Evolutionary conservation across 2,329 filamentous ascomycete species (phyloP), one percentile per base, ranked within the genome.

Genomic region (Herpotrichia juniperi): DNA sequence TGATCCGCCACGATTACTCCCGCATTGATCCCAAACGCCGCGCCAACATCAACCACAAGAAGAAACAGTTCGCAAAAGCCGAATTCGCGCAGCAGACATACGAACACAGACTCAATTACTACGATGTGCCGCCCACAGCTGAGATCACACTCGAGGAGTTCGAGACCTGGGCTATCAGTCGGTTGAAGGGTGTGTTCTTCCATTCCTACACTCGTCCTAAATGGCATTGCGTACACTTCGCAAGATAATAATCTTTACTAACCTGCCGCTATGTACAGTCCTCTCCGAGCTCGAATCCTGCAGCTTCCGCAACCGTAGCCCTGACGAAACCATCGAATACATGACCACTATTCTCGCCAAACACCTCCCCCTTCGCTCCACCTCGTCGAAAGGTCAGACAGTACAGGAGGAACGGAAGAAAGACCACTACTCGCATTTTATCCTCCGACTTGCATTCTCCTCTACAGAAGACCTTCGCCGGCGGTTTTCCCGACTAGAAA

Each of bases 381-480:
- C 92, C 67, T 88, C 85, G 49, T 90, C 90, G 1, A 76, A 79
- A 19, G 78, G 79, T 12, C 74, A 75, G 10, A 78, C 79, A 25
- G 76, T 93, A 12, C 81, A 84, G 21, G 76, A 84, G 28, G 91
- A 99, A 76, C 84, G 93, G 24, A 90, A 93, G 73, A 96, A 94
- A 71, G 94, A 99, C 65, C 94, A 99, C 76, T 99, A 97, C 76
- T 94, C 90, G 50, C 94, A 99, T 74, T 99, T 97, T 72, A 99
- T 97, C 56, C 83, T 99, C 5, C 87, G 94, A 0, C 84, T 99
- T 37, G 94, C 94, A 1, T 99, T 99, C 68, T 87, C 93, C 0
- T 87, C 89, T 2, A 97, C 93, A 0, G 92, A 96, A 69, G 94
- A 99, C 66, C 80, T 97, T 31, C 87, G 94, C 35, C 84, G 89